Base-by-base conservation (phyloP, 768 basidiomycete species). In the Termitomyces sp. region DNA sequence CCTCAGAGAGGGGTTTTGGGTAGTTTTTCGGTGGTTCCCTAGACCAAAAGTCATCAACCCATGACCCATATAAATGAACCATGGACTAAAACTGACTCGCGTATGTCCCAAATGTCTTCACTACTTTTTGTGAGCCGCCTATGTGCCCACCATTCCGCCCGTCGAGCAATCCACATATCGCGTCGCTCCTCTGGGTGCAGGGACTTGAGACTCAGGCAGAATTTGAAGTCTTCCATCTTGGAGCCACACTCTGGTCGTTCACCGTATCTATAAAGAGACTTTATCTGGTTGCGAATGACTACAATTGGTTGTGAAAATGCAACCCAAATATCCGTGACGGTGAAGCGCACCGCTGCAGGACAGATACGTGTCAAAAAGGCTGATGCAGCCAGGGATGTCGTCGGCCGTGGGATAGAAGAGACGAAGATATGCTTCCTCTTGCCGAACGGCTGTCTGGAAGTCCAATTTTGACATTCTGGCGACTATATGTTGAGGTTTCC, bases 111-210 rank as follows among this genome's bases (percentile, higher is more conserved):
- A 2, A 99, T 84, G 67, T 95, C 93, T 73, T 98, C 96, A 63
- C 93, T 95, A 71, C 92, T 94, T 69, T 83, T 85, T 19, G 72
- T 78, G 9, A 90, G 66, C 52, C 96, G 75, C 52, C 89, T 74
- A 34, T 77, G 73, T 5, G 95, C 93, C 96, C 94, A 97, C 94
- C 94, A 95, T 68, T 95, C 92, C 2, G 96, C 96, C 53, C 91
- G 78, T 17, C 89, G 78, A 48, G 76, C 79, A 55, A 98, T 85
- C 95, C 94, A 99, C 3, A 83, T 82, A 50, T 91, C 84, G 30
- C 89, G 79, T 66, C 84, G 82, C 64, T 86, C 81, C 55, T 94
- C 93, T 16, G 85, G 84, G 52, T 87, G 80, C 70, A 91, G 74
- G 12, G 82, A 77, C 71, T 94, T 96, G 59, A 89, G 73, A 58